These are phyloP conservation scores for Entoloma clypeatum DNA, from an alignment of 1,284 basidiomycete species.

Conservation along the genomic window DNA sequence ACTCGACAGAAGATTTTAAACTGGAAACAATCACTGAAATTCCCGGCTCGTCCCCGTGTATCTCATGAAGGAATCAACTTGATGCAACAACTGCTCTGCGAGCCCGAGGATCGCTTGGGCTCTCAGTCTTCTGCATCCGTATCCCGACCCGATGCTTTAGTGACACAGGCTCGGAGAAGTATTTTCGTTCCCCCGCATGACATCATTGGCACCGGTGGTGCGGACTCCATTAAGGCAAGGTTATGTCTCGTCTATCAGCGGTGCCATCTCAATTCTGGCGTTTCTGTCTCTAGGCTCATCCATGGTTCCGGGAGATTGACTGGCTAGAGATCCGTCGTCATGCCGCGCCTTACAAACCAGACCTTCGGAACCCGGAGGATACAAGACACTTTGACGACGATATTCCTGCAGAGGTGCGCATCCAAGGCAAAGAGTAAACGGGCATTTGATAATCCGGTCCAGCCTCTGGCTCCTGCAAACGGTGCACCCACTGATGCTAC, in stretches of 20 bases:
- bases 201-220: slow-evolving; percentile 68
- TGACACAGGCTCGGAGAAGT: slow-evolving; percentile 70
- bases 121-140: slow-evolving; percentile 65
- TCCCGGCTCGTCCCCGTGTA: slow-evolving; percentile 80
- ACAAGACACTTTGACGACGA: slow-evolving; percentile 91
- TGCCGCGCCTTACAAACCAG: slow-evolving; percentile 84
- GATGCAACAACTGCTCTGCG: slow-evolving; percentile 87
- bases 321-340: slow-evolving; percentile 79
- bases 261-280: slow-evolving; percentile 18
- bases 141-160: slow-evolving; percentile 72
- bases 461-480: slow-evolving; percentile 88
- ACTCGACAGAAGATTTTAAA: slow-evolving; percentile 92
- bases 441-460: slow-evolving; percentile 33
- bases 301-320: slow-evolving; percentile 86
- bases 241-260: slow-evolving; percentile 8
- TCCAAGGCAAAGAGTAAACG: slow-evolving; percentile 20
- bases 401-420: slow-evolving; percentile 82
- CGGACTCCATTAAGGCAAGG: slow-evolving; percentile 79
- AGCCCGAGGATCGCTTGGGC: slow-evolving; percentile 90
- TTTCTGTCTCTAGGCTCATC: slow-evolving; percentile 56
- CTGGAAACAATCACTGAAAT: slow-evolving; percentile 85
- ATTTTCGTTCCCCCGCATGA: slow-evolving; percentile 58
- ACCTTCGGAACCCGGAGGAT: slow-evolving; percentile 75
- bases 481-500: slow-evolving; percentile 80
- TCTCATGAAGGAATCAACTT: slow-evolving; percentile 85